phyloP scores from a whole-genome alignment of 2,329 filamentous ascomycete genomes.

The Ramularia endophylla region DNA sequence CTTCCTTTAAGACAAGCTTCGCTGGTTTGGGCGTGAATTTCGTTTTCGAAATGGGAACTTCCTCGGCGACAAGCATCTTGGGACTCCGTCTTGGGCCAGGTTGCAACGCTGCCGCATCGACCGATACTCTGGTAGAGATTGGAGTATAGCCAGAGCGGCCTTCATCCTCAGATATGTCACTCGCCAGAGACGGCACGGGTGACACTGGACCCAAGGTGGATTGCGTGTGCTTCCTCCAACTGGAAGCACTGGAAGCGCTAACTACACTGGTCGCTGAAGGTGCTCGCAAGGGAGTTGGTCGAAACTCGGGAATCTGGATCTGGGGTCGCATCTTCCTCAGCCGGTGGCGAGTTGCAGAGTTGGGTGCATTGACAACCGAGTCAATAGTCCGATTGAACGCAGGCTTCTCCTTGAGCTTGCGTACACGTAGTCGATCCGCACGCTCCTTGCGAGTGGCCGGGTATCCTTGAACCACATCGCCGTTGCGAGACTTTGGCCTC shows the following conservation, averaged over 20 bases:
- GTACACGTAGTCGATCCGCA: slow-evolving; percentile 28
- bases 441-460: slow-evolving; percentile 22
- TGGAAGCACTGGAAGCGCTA: slow-evolving; percentile 24
- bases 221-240: slow-evolving; percentile 26
- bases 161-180: slow-evolving; percentile 15
- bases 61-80: slow-evolving; percentile 32
- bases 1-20: slow-evolving; percentile 24
- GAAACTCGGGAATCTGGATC: slow-evolving; percentile 25
- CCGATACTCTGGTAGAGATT: slow-evolving; percentile 21
- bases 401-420: slow-evolving; percentile 30
- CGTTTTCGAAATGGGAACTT: slow-evolving; percentile 25
- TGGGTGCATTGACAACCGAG: slow-evolving; percentile 21
- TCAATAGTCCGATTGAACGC: slow-evolving; percentile 21
- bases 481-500: slow-evolving; percentile 23
- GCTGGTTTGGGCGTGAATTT: slow-evolving; percentile 24
- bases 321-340: slow-evolving; percentile 28
- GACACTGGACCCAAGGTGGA: slow-evolving; percentile 25
- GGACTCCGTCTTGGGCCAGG: slow-evolving; percentile 23
- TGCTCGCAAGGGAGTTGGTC: slow-evolving; percentile 20
- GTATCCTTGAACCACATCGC: slow-evolving; percentile 13
- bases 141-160: slow-evolving; percentile 19
- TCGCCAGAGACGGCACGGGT: slow-evolving; percentile 22
- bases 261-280: slow-evolving; percentile 19
- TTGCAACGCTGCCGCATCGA: slow-evolving; percentile 9
- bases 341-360: slow-evolving; percentile 17